Conservation (phyloP, 495 filamentous ascomycete species). For the Chaetomidium leptoderma region DNA sequence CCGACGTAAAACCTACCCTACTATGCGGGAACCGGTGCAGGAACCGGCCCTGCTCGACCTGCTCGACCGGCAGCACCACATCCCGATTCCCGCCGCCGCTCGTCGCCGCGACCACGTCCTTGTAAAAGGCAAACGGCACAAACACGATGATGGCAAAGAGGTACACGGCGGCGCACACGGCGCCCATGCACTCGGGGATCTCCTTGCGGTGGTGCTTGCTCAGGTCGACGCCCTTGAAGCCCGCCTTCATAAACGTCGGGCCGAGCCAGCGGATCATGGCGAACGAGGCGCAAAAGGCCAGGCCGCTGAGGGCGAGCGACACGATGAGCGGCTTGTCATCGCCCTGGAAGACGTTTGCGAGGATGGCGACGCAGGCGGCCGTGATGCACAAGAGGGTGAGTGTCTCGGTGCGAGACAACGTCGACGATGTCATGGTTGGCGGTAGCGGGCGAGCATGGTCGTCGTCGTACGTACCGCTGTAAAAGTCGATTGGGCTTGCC, state of each 20-base stretch:
- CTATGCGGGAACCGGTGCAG: slow-evolving; percentile 90
- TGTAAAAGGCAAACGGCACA: slow-evolving; percentile 95
- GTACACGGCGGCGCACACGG: slow-evolving; percentile 88
- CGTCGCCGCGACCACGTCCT: slow-evolving; percentile 94
- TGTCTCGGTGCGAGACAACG: slow-evolving; percentile 64
- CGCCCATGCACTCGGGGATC: slow-evolving; percentile 97
- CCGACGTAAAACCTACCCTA: slow-evolving; percentile 55
- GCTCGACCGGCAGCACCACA: slow-evolving; percentile 61
- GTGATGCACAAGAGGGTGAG: slow-evolving; percentile 65
- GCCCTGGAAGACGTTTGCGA: slow-evolving; percentile 70
- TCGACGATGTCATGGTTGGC: slow-evolving; percentile 15
- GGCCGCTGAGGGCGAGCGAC: slow-evolving; percentile 76
- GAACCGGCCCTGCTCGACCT: slow-evolving; percentile 71
- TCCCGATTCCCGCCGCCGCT: slow-evolving; percentile 91
- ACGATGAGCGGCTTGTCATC: slow-evolving; percentile 89
- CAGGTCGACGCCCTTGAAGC: slow-evolving; percentile 88
- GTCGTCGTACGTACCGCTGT: neutral
- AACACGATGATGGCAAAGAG: slow-evolving; percentile 81
- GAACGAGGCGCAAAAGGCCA: slow-evolving; percentile 76
- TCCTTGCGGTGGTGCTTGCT: slow-evolving; percentile 65
- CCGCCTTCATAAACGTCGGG: slow-evolving; percentile 78
- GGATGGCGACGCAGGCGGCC: slow-evolving; percentile 64
- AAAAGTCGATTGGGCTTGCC: neutral
- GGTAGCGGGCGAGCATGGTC: too few relatives aligned
- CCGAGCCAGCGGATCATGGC: slow-evolving; percentile 94